Percentiles rank a stretch among this genome's conserved stretches.
Conservation (phyloP, 2,329 filamentous ascomycete species). For the Pseudogymnoascus sp. region DNA sequence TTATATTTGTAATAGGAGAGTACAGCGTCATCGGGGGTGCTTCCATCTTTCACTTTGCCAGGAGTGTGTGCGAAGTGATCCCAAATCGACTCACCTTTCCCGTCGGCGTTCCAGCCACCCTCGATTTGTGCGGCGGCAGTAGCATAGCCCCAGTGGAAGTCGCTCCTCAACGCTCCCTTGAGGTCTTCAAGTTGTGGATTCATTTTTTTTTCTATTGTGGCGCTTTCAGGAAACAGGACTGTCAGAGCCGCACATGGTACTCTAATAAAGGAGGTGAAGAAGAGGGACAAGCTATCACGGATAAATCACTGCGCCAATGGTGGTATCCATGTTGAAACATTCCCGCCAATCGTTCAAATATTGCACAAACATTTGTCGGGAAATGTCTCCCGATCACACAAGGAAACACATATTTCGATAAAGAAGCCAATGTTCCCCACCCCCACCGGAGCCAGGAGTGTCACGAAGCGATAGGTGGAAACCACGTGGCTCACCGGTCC, state of each 20-base stretch:
- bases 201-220: neutral
- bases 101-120: slow-evolving; percentile 34
- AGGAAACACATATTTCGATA: neutral
- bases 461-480: slow-evolving; percentile 3
- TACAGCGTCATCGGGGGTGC: slow-evolving; percentile 32
- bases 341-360: neutral
- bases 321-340: neutral
- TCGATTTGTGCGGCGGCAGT: slow-evolving; percentile 52
- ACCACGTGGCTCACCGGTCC: neutral
- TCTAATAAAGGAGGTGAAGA: slow-evolving; percentile 1
- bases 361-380: neutral
- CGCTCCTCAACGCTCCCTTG: slow-evolving; percentile 44
- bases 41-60: slow-evolving; percentile 32
- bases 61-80: slow-evolving; percentile 33
- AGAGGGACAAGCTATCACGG: neutral
- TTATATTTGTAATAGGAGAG: slow-evolving; percentile 34
- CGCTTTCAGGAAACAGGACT: neutral
- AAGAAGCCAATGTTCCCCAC: neutral
- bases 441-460: neutral
- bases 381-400: neutral
- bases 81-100: slow-evolving; percentile 35
- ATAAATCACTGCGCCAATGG: neutral
- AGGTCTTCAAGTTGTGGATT: slow-evolving; percentile 10
- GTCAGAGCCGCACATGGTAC: neutral
- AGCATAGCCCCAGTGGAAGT: slow-evolving; percentile 74